Percentiles rank a stretch among this genome's conserved stretches.
Evolutionary conservation across 257 asterid genomes (phyloP).

Genomic region (Plantago ovata): DNA sequence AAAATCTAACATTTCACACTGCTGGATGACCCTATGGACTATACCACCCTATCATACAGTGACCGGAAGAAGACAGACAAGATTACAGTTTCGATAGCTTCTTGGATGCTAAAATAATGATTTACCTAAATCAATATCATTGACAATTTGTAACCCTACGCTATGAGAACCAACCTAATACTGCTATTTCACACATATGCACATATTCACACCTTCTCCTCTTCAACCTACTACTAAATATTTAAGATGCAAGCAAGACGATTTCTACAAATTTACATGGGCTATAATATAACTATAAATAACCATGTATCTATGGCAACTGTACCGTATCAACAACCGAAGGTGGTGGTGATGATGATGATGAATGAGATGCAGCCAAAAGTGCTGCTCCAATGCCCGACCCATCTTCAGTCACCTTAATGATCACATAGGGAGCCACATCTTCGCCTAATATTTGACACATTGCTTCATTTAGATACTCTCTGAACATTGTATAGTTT

Average conservation of each 20-base stretch:
- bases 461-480: conserved; percentile 71
- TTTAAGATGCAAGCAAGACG: conserved; percentile 6
- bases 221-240: background rate
- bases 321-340: conserved; percentile 31
- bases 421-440: conserved; percentile 49
- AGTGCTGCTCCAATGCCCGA: conserved; percentile 88
- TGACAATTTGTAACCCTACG: conserved; percentile 17
- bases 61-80: conserved; percentile 11
- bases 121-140: conserved; percentile 11
- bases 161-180: conserved; percentile 23
- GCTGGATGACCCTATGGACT: background rate
- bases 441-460: conserved; percentile 65
- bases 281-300: conserved; percentile 26
- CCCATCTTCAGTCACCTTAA: conserved; percentile 65
- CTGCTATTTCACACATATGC: conserved; percentile 31
- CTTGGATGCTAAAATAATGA: conserved; percentile 20
- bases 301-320: conserved; percentile 36
- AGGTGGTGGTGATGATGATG: conserved; percentile 30
- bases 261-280: conserved; percentile 47
- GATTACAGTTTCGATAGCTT: conserved; percentile 16
- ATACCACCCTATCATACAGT: conserved; percentile 31
- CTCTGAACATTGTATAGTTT: conserved; percentile 63
- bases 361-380: conserved; percentile 70
- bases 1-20: conserved; percentile 18
- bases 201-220: conserved; percentile 26